Evolutionary conservation across 2,329 filamentous ascomycete genomes (phyloP), one percentile per base, ranked within the genome.

Genomic region (Alternaria ventricosa): DNA sequence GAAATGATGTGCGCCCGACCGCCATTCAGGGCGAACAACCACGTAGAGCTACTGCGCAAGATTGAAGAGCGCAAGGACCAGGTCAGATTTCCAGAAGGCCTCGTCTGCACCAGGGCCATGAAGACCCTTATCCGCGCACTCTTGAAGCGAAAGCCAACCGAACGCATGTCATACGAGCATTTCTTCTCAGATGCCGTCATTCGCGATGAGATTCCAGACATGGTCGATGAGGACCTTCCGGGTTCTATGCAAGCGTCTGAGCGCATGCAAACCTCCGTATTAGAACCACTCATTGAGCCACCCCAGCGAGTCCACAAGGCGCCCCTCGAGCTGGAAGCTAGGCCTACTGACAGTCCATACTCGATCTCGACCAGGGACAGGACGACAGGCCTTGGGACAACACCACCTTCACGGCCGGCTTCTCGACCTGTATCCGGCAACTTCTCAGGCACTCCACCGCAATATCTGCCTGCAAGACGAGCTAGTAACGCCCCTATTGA

Each of bases 1-100:
- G 96, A 99, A 82, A 97, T 99, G 94, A 89, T 96, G 65, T 92
- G 90, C 7, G 95, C 94, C 57, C 91, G 89, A 66, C 94, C 96
- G 22, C 96, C 96, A 0, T 99, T 98, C 81, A 87, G 93, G 69
- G 96, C 96, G 30, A 89, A 89, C 59, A 98, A 99, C 76, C 96
- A 99, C 75, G 94, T 99, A 44, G 96, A 99, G 78, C 84, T 99
- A 36, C 86, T 98, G 46, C 89, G 93, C 65, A 96, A 92, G 82
- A 99, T 99, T 68, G 95, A 98, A 79, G 90, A 90, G 64, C 90
- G 91, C 18, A 91, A 96, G 67, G 95, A 98, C 77, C 85, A 88
- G 66, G 96, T 98, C 80, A 89, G 87, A 68, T 98, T 98, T 71
- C 89, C 91, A 0, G 88, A 88, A 71, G 92, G 94, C 54, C 87